These are phyloP conservation scores for Euphorbia tirucalli DNA, from an alignment of 345 rosid genomes.

Conservation along the genomic window DNA sequence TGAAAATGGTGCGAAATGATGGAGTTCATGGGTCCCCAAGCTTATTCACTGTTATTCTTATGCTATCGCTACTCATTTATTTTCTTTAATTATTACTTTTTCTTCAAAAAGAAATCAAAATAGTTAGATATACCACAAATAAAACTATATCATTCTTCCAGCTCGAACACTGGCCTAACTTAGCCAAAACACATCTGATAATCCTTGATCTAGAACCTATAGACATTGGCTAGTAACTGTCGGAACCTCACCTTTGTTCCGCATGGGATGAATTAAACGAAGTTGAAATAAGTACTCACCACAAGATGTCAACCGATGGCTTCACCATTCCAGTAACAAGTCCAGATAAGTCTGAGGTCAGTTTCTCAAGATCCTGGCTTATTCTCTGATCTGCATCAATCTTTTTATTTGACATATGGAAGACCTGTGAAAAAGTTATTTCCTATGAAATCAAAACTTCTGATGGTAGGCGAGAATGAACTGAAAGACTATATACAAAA, in stretches of 20 bases:
- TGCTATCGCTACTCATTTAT: background rate
- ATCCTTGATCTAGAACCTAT: background rate
- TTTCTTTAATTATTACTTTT: background rate
- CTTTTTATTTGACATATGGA: slow-evolving; percentile 78
- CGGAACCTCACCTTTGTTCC: background rate
- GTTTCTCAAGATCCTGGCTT: slow-evolving; percentile 88
- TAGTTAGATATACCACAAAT: background rate
- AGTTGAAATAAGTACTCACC: slow-evolving; percentile 50
- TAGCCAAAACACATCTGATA: background rate
- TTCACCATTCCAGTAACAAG: slow-evolving; percentile 98
- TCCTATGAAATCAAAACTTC: slow-evolving; percentile 5
- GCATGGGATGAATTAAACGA: background rate
- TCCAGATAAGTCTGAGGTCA: slow-evolving; percentile 80
- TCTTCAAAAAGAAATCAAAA: background rate
- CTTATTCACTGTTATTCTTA: background rate
- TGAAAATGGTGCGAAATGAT: background rate
- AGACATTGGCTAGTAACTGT: background rate
- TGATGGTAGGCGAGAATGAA: background rate
- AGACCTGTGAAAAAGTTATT: slow-evolving; percentile 46
- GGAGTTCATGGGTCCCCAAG: background rate
- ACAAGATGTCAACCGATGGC: slow-evolving; percentile 91
- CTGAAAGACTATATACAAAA: background rate
- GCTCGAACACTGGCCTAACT: background rate
- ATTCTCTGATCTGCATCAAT: slow-evolving; percentile 97
- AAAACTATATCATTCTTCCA: background rate